These are phyloP conservation scores for Auricularia cornea DNA, from an alignment of 768 basidiomycete species.

Conservation along the genomic window DNA sequence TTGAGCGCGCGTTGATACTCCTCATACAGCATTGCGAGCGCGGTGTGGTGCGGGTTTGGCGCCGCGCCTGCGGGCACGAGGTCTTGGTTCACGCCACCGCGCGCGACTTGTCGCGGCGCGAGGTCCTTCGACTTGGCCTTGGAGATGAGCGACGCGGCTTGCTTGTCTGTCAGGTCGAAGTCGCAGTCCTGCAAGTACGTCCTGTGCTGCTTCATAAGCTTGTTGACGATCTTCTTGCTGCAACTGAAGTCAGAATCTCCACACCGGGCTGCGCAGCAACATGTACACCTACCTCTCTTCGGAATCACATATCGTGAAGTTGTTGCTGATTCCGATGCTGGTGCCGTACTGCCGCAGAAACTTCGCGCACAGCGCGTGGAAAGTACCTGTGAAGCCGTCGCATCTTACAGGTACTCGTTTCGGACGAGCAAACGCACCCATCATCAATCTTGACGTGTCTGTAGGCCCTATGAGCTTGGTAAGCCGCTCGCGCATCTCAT, in stretches of 20 bases:
- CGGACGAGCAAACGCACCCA: conserved; percentile 25
- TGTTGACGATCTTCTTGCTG: conserved; percentile 61
- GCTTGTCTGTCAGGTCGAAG: conserved; percentile 46
- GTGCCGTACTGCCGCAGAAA: conserved; percentile 61
- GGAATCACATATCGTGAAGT: conserved; percentile 77
- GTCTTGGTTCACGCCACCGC: conserved; percentile 3
- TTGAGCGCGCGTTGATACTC: conserved; percentile 58
- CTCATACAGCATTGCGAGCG: conserved; percentile 44
- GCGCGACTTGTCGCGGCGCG: conserved; percentile 39
- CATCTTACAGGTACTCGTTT: too few relatives aligned
- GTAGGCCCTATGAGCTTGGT: conserved; percentile 56
- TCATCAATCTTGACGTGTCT: conserved; percentile 39
- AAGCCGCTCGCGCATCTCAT: conserved; percentile 73
- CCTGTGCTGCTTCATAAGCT: conserved; percentile 49
- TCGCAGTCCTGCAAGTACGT: conserved; percentile 38
- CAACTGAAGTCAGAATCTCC: background rate
- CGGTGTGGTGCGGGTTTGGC: conserved; percentile 18
- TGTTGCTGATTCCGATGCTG: conserved; percentile 49
- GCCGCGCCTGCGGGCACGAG: conserved; percentile 9
- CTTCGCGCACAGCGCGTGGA: conserved; percentile 65
- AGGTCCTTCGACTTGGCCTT: conserved; percentile 59
- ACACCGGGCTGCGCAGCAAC: background rate
- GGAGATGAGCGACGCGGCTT: conserved; percentile 56
- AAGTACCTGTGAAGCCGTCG: conserved; percentile 52
- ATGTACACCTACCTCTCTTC: conserved; percentile 54